Evolutionary conservation across 768 basidiomycete species (phyloP).

Genomic region (Mycena kentingensis): DNA sequence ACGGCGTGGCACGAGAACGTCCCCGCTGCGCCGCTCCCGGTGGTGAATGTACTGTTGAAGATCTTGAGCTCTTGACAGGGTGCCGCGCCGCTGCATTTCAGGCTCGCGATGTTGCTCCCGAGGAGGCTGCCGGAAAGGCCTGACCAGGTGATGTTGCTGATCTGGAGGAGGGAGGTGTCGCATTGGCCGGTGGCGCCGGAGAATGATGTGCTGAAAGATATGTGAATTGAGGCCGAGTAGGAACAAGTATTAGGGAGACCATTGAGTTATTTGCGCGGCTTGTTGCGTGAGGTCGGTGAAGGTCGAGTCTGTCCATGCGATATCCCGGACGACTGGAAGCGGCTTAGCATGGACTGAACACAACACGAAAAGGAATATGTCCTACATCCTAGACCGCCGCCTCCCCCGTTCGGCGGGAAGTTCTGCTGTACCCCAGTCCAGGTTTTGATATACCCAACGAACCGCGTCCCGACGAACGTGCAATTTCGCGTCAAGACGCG

Average conservation of each 20-base stretch:
- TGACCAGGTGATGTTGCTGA: conserved; percentile 35
- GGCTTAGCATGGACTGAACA: not conserved
- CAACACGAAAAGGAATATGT: not conserved
- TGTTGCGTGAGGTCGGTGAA: conserved; percentile 30
- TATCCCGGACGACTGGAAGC: conserved; percentile 25
- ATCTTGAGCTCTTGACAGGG: conserved; percentile 26
- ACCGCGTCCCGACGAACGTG: conserved; percentile 25
- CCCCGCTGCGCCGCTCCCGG: conserved; percentile 7
- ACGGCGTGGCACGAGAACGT: conserved; percentile 18
- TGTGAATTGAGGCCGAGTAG: conserved; percentile 22
- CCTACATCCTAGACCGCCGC: conserved; percentile 34
- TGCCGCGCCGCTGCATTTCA: conserved; percentile 37
- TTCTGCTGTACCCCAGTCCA: conserved; percentile 37
- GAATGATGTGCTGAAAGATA: conserved; percentile 33
- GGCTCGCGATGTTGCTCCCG: conserved; percentile 25
- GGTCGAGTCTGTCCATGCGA: conserved; percentile 21
- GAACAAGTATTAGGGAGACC: not conserved
- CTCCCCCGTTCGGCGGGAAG: conserved; percentile 39
- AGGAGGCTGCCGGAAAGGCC: conserved; percentile 30
- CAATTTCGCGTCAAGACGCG: conserved; percentile 34
- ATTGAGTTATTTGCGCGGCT: conserved; percentile 19
- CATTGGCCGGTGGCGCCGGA: conserved; percentile 35
- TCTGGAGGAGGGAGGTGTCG: conserved; percentile 37
- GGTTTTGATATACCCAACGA: conserved; percentile 37
- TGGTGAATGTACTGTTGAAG: conserved; percentile 2